A percentile compares a stretch with the other conserved stretches of the same genome.
phyloP scores from a whole-genome alignment of 1,139 yeast species.

The Pichia inconspicua region DNA sequence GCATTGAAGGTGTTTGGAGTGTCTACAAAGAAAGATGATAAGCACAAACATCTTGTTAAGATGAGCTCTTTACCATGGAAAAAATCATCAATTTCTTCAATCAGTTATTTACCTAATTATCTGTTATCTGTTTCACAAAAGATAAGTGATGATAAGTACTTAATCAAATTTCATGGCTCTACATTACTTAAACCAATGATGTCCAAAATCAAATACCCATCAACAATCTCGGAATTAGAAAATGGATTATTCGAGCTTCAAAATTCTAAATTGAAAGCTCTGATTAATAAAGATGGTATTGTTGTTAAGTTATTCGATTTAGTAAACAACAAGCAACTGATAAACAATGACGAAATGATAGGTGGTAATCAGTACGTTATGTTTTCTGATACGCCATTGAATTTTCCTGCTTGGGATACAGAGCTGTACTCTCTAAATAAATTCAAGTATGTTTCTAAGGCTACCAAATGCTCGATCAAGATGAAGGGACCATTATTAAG shows the following conservation, averaged over 20 bases:
- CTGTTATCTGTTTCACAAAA: conserved; percentile 15
- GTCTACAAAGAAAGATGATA: conserved; percentile 9
- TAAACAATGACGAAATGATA: conserved; percentile 42
- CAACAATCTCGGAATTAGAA: conserved; percentile 34
- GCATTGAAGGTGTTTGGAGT: conserved; percentile 39
- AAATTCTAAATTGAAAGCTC: conserved; percentile 55
- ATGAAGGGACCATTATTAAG: conserved; percentile 53
- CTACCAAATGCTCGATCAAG: conserved; percentile 38
- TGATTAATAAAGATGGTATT: conserved; percentile 53
- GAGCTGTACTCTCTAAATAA: conserved; percentile 78
- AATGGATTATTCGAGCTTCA: conserved; percentile 40
- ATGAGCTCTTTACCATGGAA: conserved; percentile 67
- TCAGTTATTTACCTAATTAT: conserved; percentile 24
- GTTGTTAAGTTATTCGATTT: conserved; percentile 62
- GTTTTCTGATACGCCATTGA: conserved; percentile 83
- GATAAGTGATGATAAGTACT: conserved; percentile 6
- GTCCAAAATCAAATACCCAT: conserved; percentile 33
- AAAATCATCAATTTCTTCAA: conserved; percentile 45
- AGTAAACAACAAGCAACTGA: conserved; percentile 53
- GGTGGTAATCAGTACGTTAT: conserved; percentile 77
- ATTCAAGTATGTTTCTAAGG: conserved; percentile 45
- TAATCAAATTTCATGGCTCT: conserved; percentile 17
- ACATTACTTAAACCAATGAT: conserved; percentile 20
- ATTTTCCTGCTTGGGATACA: conserved; percentile 97
- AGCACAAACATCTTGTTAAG: conserved; percentile 21